Conservation (phyloP, 1,139 yeast genomes). For the Kurtzmaniella quercitrusa region DNA sequence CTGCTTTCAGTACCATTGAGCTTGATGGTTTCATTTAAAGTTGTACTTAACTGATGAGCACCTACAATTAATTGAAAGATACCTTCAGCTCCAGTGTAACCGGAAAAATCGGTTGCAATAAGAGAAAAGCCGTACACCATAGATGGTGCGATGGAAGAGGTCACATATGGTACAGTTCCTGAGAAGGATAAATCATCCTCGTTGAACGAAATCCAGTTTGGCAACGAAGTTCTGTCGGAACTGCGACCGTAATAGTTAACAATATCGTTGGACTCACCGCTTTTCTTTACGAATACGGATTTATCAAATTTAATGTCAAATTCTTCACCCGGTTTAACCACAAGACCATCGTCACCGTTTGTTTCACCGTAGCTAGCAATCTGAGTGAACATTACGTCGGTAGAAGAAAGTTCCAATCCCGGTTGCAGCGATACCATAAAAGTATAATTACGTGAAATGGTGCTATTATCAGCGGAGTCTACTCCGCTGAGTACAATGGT, state of each 20-base stretch:
- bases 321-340: slow-evolving; percentile 62
- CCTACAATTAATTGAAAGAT: slow-evolving; percentile 76
- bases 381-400: slow-evolving; percentile 42
- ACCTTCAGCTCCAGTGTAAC: slow-evolving; percentile 70
- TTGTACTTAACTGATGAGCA: slow-evolving; percentile 77
- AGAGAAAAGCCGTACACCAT: slow-evolving; percentile 66
- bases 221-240: slow-evolving; percentile 78
- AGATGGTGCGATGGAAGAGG: slow-evolving; percentile 86
- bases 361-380: slow-evolving; percentile 59
- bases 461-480: slow-evolving; percentile 50
- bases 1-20: slow-evolving; percentile 67
- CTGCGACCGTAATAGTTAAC: slow-evolving; percentile 82
- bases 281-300: slow-evolving; percentile 48
- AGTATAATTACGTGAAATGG: slow-evolving; percentile 44
- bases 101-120: slow-evolving; percentile 75
- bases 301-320: slow-evolving; percentile 62
- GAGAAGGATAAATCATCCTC: slow-evolving; percentile 59
- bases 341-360: slow-evolving; percentile 71
- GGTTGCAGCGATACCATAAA: slow-evolving; percentile 56
- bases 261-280: slow-evolving; percentile 43
- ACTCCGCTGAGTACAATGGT: slow-evolving; percentile 56
- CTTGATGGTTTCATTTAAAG: slow-evolving; percentile 45
- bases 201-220: slow-evolving; percentile 81
- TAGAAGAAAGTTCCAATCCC: slow-evolving; percentile 43
- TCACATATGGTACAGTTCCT: slow-evolving; percentile 86